phyloP scores from a whole-genome alignment of 2,329 filamentous ascomycete species.

The Pseudocercospora musae region DNA sequence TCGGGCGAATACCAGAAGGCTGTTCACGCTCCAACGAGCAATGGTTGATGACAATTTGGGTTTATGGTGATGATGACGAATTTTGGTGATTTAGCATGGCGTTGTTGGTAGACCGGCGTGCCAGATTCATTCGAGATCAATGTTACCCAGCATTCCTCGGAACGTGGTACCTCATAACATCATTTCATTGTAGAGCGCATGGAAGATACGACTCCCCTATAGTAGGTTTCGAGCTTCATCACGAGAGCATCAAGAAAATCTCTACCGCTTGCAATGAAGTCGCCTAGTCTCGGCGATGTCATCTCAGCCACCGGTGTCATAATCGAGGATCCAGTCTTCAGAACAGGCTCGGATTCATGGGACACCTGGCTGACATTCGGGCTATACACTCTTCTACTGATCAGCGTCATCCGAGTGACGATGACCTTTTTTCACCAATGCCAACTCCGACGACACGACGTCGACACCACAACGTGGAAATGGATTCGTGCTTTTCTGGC shows the following conservation, averaged over 20 bases:
- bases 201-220: too few relatives aligned
- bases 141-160: neutral
- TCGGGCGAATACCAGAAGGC: neutral
- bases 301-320: too few relatives aligned
- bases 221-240: too few relatives aligned
- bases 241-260: too few relatives aligned
- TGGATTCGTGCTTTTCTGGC: too few relatives aligned
- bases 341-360: neutral
- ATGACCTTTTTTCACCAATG: neutral
- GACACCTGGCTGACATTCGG: neutral
- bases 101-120: neutral
- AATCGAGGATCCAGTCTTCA: neutral
- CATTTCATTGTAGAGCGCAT: neutral
- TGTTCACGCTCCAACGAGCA: neutral
- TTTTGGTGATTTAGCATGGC: neutral
- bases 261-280: too few relatives aligned
- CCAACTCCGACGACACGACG: neutral
- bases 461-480: neutral
- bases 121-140: neutral
- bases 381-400: neutral
- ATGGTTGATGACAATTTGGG: neutral
- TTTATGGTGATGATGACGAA: neutral
- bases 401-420: neutral
- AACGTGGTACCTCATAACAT: neutral
- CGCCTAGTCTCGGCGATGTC: too few relatives aligned